Conservation (phyloP, 805 yeast species). For the Kazachstania viticola region DNA sequence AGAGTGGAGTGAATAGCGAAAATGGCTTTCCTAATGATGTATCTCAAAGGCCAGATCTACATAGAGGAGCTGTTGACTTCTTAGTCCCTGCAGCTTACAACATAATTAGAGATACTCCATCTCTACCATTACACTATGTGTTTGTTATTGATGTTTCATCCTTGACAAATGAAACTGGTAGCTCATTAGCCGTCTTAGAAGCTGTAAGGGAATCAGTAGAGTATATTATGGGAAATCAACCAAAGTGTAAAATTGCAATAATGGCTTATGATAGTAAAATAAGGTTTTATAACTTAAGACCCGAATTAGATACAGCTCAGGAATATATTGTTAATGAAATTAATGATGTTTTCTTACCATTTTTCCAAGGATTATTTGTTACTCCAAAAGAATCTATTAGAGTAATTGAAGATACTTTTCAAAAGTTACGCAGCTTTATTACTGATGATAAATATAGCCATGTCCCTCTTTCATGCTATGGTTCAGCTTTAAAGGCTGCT, state of each 20-base stretch:
- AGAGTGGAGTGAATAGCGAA: conserved; percentile 46
- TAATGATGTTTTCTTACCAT: conserved; percentile 55
- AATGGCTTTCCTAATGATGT: conserved; percentile 55
- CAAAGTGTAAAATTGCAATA: conserved; percentile 49
- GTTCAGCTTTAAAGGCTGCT: conserved; percentile 68
- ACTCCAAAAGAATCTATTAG: conserved; percentile 57
- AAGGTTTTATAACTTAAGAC: conserved; percentile 60
- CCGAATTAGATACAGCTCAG: conserved; percentile 43
- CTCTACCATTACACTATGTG: conserved; percentile 51
- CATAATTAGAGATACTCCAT: conserved; percentile 29
- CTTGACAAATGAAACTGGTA: conserved; percentile 46
- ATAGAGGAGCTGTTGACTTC: conserved; percentile 75
- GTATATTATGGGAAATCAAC: conserved; percentile 22
- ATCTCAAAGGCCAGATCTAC: conserved; percentile 39
- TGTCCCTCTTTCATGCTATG: conserved; percentile 53
- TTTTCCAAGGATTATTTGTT: conserved; percentile 64
- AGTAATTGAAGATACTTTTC: conserved; percentile 58
- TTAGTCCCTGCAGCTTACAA: conserved; percentile 67
- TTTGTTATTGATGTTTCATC: conserved; percentile 66
- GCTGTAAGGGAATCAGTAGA: conserved; percentile 50
- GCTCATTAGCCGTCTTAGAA: conserved; percentile 44
- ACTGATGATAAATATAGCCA: conserved; percentile 19
- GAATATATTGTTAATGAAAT: conserved; percentile 57
- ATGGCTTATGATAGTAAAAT: conserved; percentile 64
- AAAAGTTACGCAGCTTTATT: conserved; percentile 32